Base-by-base conservation (phyloP, 2,329 filamentous ascomycete genomes). In the Tolypocladium sp. region DNA sequence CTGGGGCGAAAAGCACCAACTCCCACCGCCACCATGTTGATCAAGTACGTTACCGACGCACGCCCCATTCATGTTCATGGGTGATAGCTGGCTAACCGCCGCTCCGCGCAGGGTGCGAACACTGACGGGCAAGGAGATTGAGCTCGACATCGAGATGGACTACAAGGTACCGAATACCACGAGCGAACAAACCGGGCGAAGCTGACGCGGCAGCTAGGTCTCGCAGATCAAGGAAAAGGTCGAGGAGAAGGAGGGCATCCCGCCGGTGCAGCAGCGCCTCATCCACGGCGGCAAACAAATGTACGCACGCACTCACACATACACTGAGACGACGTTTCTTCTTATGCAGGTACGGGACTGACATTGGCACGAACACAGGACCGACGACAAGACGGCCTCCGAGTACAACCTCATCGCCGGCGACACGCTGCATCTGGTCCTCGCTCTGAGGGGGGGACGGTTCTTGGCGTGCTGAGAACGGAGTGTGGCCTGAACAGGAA, bases 231-330 rank as follows among this genome's bases (percentile, higher is more conserved):
- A 99, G 82, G 94, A 97, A 78, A 92, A 93, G 70, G 94, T 99
- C 59, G 94, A 99, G 76, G 94, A 99, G 80, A 97, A 97, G 78
- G 94, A 97, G 73, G 94, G 94, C 59, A 99, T 99, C 68, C 93
- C 94, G 51, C 94, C 94, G 1, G 92, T 94, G 22, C 94, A 99
- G 77, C 94, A 99, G 77, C 88, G 94, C 60, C 80, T 99, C 65
- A 99, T 99, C 70, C 97, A 89, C 72, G 92, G 93, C 58, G 94
- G 94, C 70, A 99, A 99, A 81, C 94, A 99, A 75, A 97, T 99
- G 94, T 97, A 78, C 62, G 80, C n/a, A 27, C 5, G 13, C 10
- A 13, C 20, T 2, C 30, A 74, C 54, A 33, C 44, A 6, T 15
- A 6, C 42, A 51, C 22, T 8, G n/a, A n/a, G 15, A 10, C 30